phyloP scores from a whole-genome alignment of 768 basidiomycete genomes.

The Xerocomellus chrysenteron region DNA sequence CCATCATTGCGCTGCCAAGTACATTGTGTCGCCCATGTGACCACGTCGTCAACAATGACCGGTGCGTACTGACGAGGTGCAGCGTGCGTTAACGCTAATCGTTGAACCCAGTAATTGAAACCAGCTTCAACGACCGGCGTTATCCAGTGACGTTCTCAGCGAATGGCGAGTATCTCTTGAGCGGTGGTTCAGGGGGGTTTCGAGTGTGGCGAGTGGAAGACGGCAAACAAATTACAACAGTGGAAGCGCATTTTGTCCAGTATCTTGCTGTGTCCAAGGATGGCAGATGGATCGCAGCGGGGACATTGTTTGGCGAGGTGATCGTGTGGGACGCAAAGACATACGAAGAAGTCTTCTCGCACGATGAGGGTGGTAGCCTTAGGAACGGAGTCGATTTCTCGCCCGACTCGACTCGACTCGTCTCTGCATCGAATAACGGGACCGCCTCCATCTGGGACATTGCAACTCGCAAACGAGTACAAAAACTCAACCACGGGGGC shows the following conservation, averaged over 20 bases:
- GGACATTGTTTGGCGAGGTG: not conserved
- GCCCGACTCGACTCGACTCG: not conserved
- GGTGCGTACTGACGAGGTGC: not conserved
- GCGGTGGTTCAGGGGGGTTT: not conserved
- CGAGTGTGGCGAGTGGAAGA: not conserved
- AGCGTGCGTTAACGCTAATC: not conserved
- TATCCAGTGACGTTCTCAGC: not conserved
- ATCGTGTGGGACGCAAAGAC: conserved; percentile 1
- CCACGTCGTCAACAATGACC: not conserved
- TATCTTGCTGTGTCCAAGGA: not conserved
- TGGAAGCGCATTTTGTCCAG: not conserved
- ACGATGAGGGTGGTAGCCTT: too few species aligned
- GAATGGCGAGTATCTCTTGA: not conserved
- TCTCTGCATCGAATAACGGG: not conserved
- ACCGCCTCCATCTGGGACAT: not conserved
- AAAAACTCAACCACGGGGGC: not conserved
- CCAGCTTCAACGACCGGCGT: not conserved
- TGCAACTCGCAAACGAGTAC: not conserved
- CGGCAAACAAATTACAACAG: not conserved
- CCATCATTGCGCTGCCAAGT: not conserved
- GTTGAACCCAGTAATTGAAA: not conserved
- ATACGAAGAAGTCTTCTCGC: not conserved
- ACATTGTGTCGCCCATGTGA: not conserved
- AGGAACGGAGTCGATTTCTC: conserved; percentile 1
- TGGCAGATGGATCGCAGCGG: not conserved